Evolutionary conservation across 305 asterid genomes (phyloP), one percentile per base, ranked within the genome.

Genomic region (Fraxinus velutina): DNA sequence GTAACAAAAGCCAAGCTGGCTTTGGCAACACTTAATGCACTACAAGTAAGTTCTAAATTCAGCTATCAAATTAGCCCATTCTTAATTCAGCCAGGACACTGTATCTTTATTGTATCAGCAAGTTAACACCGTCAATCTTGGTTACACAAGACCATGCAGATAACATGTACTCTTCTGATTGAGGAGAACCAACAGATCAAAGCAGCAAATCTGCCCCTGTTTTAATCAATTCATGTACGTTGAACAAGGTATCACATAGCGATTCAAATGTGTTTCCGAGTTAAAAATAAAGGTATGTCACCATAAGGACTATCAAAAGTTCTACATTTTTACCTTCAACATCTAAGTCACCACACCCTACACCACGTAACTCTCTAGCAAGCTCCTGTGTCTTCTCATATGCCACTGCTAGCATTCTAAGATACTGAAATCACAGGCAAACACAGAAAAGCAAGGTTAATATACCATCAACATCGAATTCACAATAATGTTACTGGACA

Each of bases 271-370:
- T 44, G 42, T 55, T 37, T 13, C 75, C 36, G 73, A 77, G 22
- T 84, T 39, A 22, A 70, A 44, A 81, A 73, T 71, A 21, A 21
- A 73, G 9, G 64, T 52, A 17, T 17, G 64, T 52, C 68, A 70
- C 77, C 57, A 37, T 44, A 73, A 77, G 80, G 62, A 84, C 27
- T 17, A 80, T 52, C n/a, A 24, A 24, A 79, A 77, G 32, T 33
- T 22, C 50, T 42, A 55, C 24, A 75, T 22, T 17, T 36, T 78
- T 88, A 96, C 99, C 99, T 96, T 96, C 99, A 79, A 92, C 86
- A 89, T 96, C 99, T 90, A 96, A 90, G 90, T 94, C 99, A 76
- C 98, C 97, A 74, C 99, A 96, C 44, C 99, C 99, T 73, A 96
- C 98, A 22, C 92, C 89, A 78, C 85, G 92, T 82, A 96, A 89